Base-by-base conservation (phyloP, 2,329 filamentous ascomycete species). In the Lasiodiplodia sp. region DNA sequence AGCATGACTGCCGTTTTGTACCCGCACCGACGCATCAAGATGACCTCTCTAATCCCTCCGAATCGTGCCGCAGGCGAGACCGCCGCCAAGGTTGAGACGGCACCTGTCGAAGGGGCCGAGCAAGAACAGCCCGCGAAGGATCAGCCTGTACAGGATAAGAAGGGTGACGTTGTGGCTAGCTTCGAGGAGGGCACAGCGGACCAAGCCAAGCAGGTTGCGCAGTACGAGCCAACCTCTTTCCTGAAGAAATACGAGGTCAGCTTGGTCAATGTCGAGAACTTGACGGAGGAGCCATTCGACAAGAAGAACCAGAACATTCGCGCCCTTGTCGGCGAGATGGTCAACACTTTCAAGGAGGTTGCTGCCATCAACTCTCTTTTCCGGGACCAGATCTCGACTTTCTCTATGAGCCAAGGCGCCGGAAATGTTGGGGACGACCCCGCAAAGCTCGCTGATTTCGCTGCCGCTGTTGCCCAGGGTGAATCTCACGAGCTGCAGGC, bases 311-410 rank as follows among this genome's bases (percentile, higher is more conserved):
- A 91, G 21, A 90, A 96, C 40, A 94, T 98, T 70, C 91, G 93
- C 67, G 96, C 96, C 14, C 89, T 99, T 56, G 96, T 95, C 62
- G 97, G 95, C 76, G 96, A 99, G 82, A 98, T 99, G 70, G 94
- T 99, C 78, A 98, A 97, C 78, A 96, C 97, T 0, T 98, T 97
- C 85, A 98, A 97, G 82, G 94, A 98, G 78, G 93, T 99, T 66
- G 95, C 95, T 11, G 91, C 90, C 55, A 89, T 97, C 81, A 99
- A 98, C 82, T 93, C 92, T 69, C 86, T 99, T 23, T 99, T 99
- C 86, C 89, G 95, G 69, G 96, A 99, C 76, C 96, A 99, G 77
- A 97, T 99, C 67, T 97, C 94, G 0, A 97, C 95, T 1, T 99
- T 98, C 78, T 95, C 94, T 37, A 96, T 97, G 86, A 96, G 93